Conservation (phyloP, 23 red algal species). For the Cyanidioschyzon merolae region DNA sequence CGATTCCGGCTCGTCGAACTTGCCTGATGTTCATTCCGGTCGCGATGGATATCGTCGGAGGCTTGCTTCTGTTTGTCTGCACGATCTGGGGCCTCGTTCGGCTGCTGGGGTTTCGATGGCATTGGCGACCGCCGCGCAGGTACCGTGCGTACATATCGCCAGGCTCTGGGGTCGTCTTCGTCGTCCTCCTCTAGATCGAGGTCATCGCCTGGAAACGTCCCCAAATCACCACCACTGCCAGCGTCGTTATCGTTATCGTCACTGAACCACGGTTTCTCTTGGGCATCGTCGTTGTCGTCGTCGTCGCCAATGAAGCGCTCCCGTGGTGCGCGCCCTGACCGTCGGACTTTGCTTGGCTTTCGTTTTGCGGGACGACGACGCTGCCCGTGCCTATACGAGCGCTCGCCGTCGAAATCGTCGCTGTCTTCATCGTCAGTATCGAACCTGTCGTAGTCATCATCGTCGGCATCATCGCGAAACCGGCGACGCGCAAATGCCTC, state of each 20-base stretch:
- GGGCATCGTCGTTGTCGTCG: background rate
- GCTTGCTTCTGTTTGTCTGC: no score
- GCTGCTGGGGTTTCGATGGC: background rate
- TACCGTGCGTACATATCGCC: constrained; percentile 3
- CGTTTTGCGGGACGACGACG: background rate
- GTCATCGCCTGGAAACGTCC: background rate
- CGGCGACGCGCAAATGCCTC: background rate
- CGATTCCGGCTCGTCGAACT: no score
- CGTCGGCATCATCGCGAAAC: background rate
- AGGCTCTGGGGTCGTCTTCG: background rate
- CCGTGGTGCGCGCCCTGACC: background rate
- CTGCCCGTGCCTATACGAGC: background rate
- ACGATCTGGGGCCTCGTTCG: no score
- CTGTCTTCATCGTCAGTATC: constrained; percentile 7
- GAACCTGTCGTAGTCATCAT: background rate
- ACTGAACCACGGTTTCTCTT: background rate
- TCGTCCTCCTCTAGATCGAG: background rate
- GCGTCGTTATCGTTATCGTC: background rate
- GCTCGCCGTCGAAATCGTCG: background rate
- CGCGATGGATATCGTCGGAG: no score
- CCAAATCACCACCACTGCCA: background rate
- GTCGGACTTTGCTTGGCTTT: background rate
- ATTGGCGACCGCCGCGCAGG: background rate
- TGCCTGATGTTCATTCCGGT: no score
- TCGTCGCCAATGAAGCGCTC: background rate